Evolutionary conservation across 345 rosid genomes (phyloP), one percentile per base, ranked within the genome.

Genomic region (Salix caprea): DNA sequence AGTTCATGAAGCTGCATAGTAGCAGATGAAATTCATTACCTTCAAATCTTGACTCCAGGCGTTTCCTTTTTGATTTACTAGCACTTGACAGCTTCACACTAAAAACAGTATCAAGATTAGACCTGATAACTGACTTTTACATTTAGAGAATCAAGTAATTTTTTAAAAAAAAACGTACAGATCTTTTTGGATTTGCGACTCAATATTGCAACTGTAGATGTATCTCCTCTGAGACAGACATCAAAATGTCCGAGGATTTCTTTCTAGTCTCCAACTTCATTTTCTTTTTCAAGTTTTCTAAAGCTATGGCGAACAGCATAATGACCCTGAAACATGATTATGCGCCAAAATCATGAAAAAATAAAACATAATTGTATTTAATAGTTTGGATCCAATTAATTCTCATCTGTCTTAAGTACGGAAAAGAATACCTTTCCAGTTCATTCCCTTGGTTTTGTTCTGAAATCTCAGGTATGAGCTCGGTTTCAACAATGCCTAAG

Each of bases 241-340:
- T 82, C 83, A 92, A 82, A 80, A 96, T 92, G 70, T 90, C 92
- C 2, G 91, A 87, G 52, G 94, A 91, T 81, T 90, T 94, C 87
- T 85, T 89, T 79, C 64, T 80, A 50, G 93, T 90, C 67, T 90
- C 89, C 69, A 84, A 70, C 78, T 85, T 88, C 86, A 92, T 77
- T 81, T 96, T 96, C 73, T 74, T 84, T 83, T 86, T 91, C 67
- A 83, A 89, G 77, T 89, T 91, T 81, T 90, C 85, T 72, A 96
- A 83, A 67, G 93, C 91, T 83, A 82, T 77, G 48, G 92, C 89
- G 76, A 94, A 87, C 82, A 89, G 67, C 67, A 83, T 85, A 65
- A 89, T 76, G 60, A 89, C 92, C 94, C 99, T 92, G 88, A 78
- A 79, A 83, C 72, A 85, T 77, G 69, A 76, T 78, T 77, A 78